Conservation (phyloP, 345 rosid genomes). For the Populus ilicifolia region DNA sequence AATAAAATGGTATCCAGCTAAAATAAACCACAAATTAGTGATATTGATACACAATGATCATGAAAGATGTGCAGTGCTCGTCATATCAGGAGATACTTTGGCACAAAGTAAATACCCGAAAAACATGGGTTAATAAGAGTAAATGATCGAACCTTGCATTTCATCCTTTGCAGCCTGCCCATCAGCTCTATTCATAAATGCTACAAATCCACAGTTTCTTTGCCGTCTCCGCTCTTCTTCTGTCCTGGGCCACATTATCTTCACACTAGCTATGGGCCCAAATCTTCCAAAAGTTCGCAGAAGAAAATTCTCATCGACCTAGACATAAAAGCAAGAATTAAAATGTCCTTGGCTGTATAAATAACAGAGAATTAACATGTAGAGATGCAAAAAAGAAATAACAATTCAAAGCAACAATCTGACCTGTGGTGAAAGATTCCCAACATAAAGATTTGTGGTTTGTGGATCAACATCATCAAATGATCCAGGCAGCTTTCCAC, state of each 20-base stretch:
- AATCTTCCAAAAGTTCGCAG: constrained; percentile 97
- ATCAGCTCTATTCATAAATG: constrained; percentile 96
- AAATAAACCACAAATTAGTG: not conserved
- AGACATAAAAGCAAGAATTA: constrained; percentile 10
- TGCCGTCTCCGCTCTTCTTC: constrained; percentile 93
- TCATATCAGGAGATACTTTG: not conserved
- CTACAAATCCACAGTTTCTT: constrained; percentile 95
- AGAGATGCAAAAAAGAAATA: not conserved
- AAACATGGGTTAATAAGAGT: not conserved
- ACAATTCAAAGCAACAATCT: constrained; percentile 14
- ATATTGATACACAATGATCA: not conserved
- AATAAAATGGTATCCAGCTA: constrained; percentile 1
- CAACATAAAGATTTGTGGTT: constrained; percentile 96
- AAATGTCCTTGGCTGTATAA: constrained; percentile 3
- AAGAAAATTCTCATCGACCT: constrained; percentile 99
- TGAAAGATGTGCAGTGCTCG: not conserved
- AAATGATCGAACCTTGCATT: constrained; percentile 77
- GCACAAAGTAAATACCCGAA: not conserved
- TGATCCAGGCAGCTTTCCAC: constrained; percentile 91
- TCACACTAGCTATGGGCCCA: constrained; percentile 99
- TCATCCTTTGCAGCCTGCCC: constrained; percentile 99
- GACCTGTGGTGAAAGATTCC: constrained; percentile 91
- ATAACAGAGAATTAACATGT: not conserved
- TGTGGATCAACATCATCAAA: constrained; percentile 99
- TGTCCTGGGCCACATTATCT: constrained; percentile 99